phyloP scores from a whole-genome alignment of 345 rosid genomes.

The Psidium friedrichsthalianum region DNA sequence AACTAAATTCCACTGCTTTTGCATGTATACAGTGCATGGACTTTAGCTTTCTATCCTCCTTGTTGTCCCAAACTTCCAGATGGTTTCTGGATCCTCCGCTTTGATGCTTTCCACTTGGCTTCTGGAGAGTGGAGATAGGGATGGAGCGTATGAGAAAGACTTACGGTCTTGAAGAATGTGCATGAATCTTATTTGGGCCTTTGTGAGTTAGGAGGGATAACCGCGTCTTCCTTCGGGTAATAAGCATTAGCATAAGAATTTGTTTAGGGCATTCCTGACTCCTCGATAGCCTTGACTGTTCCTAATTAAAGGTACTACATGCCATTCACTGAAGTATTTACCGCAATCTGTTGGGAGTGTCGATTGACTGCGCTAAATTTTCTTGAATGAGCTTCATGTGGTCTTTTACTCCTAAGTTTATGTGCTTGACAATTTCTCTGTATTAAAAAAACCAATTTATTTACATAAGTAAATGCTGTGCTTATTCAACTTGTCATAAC shows the following conservation, averaged over 20 bases:
- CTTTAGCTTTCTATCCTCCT: background rate
- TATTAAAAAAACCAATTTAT: background rate
- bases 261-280: background rate
- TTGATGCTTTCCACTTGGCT: background rate
- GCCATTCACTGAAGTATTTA: background rate
- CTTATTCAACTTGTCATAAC: conserved; percentile 1
- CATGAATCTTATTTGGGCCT: background rate
- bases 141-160: background rate
- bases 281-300: background rate
- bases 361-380: background rate
- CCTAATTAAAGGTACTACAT: background rate
- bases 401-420: background rate
- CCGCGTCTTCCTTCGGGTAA: background rate
- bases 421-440: background rate
- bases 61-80: background rate
- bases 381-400: background rate
- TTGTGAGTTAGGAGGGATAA: background rate
- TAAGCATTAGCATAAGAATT: background rate
- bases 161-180: background rate
- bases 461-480: background rate
- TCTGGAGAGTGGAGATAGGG: background rate
- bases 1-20: background rate
- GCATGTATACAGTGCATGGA: background rate
- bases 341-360: background rate
- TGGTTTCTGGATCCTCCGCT: background rate